A percentile compares a stretch with the other conserved stretches of the same genome.
These are phyloP conservation scores for Eucommia ulmoides DNA, from an alignment of 257 asterid species.

Conservation along the genomic window DNA sequence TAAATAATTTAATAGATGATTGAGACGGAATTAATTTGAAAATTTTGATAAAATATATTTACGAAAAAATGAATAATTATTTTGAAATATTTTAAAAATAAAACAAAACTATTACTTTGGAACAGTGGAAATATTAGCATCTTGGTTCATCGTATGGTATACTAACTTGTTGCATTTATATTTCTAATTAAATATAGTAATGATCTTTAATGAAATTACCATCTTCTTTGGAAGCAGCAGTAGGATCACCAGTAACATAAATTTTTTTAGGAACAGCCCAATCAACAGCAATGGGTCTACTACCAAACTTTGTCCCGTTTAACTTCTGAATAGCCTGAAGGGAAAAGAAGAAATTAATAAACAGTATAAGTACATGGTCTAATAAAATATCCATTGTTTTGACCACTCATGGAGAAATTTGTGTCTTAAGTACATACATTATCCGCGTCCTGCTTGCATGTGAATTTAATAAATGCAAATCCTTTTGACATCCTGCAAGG, in stretches of 20 bases:
- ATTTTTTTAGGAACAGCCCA: constrained; percentile 83
- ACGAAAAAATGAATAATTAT: too few relatives aligned
- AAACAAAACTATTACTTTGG: too few relatives aligned
- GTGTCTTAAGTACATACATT: constrained; percentile 27
- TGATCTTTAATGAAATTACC: constrained; percentile 47
- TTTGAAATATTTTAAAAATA: too few relatives aligned
- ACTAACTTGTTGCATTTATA: too few relatives aligned
- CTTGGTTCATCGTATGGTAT: too few relatives aligned
- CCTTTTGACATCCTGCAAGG: constrained; percentile 69
- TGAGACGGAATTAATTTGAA: too few relatives aligned
- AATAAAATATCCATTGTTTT: too few relatives aligned
- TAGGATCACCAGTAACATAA: constrained; percentile 42
- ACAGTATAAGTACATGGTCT: too few relatives aligned
- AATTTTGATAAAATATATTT: too few relatives aligned
- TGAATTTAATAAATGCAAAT: constrained; percentile 88
- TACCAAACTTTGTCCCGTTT: constrained; percentile 61
- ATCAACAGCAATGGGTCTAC: constrained; percentile 85
- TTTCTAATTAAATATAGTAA: too few relatives aligned
- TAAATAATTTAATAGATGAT: too few relatives aligned
- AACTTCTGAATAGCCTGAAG: constrained; percentile 67
- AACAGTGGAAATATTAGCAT: too few relatives aligned
- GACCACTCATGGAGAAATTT: neutral
- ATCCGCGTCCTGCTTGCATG: constrained; percentile 80
- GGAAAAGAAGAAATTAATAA: neutral
- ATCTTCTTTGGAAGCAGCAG: constrained; percentile 32